Base-by-base conservation (phyloP, 805 yeast genomes). In the Candida sphagnicola region DNA sequence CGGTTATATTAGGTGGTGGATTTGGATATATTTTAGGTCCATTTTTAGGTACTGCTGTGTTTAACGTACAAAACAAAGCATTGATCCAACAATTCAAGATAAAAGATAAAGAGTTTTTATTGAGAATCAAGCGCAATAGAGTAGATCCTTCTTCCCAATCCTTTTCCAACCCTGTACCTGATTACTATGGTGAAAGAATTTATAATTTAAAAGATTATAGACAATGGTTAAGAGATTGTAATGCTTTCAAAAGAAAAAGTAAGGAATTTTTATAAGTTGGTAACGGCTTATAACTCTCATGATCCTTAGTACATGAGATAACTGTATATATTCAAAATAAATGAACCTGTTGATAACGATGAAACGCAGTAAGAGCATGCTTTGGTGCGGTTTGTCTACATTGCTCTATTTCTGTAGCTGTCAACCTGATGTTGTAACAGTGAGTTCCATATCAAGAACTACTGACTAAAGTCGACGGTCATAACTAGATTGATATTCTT, bases 91-190 rank as follows among this genome's bases (percentile, higher is more conserved):
- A 65, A 14, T 85, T 74, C 59, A 67, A 66, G 42, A 48, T 59
- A 36, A 90, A 85, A 65, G 89, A 91, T 56, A 75, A 80, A 47
- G 69, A 74, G 28, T 93, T 91, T 51, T 70, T 91, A 57, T 75
- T 75, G 47, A 91, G 79, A 55, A 75, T 93, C 46, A 78, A 76
- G 50, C 70, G 71, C 41, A 84, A 88, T 62, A 75, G 99, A 53
- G 97, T 90, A 21, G 95, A 93, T 66, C 96, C 99, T 15, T 76
- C 90, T 14, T 79, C 85, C 40, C 96, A 90, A 65, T 79, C 89
- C 54, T 83, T 89, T 64, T 75, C 85, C 39, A 93, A 91, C 63
- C 98, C 98, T 11, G 95, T 93, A 34, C 96, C 97, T n/a, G 99
- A 93, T 62, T 93, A 89, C 65, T 93, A 93, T 58, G 99, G 99